phyloP scores from a whole-genome alignment of 169 alveolate species.

The Plasmodium ovale region DNA sequence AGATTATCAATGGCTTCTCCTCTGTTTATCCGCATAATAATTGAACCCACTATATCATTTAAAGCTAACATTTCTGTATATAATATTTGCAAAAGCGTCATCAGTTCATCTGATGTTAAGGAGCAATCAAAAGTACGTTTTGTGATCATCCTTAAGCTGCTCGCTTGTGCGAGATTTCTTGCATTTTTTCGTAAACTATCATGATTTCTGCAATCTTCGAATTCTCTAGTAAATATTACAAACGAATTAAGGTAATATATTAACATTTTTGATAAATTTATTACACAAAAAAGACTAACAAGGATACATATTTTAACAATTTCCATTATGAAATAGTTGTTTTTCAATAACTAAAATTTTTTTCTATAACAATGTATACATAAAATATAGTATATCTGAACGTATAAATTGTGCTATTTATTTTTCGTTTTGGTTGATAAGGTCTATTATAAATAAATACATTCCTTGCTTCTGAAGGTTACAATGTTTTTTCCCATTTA shows the following conservation, averaged over 20 bases:
- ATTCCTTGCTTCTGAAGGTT: neutral
- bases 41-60: conserved; percentile 3
- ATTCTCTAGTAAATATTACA: neutral
- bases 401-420: neutral
- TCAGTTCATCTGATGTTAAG: neutral
- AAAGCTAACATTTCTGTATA: neutral
- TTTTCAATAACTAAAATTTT: no score
- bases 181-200: neutral
- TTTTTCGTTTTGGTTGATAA: neutral
- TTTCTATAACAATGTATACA: neutral
- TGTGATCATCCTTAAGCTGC: neutral
- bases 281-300: neutral
- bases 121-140: conserved; percentile 10
- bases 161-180: conserved; percentile 1
- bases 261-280: neutral
- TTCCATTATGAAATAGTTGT: neutral
- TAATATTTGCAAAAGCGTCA: neutral
- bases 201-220: neutral
- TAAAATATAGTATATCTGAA: neutral
- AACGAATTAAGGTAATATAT: neutral
- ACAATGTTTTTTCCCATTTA: neutral
- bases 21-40: neutral
- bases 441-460: no score
- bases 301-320: neutral
- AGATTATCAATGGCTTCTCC: neutral